Base-by-base conservation (phyloP, 441 rosid genomes). In the Viola pubescens region DNA sequence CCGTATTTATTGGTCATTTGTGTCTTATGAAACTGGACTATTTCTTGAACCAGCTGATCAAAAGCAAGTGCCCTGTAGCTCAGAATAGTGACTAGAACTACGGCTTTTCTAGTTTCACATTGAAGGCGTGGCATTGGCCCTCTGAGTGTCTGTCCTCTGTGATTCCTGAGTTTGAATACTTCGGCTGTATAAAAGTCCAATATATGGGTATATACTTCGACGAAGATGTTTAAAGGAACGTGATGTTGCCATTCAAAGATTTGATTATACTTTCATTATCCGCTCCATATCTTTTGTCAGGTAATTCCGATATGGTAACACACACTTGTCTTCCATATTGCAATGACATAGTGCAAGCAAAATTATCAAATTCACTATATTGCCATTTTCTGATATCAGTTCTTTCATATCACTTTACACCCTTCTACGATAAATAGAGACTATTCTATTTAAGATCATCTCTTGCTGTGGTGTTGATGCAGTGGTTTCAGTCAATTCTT, bases 21-120 rank as follows among this genome's bases (percentile, higher is more conserved):
- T 54, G 43, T 56, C 41, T 62, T 62, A 46, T 69, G 34, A 58
- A 67, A 58, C 43, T 14, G 12, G 56, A 12, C 11, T 63, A 63
- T 59, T 58, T 10, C 65, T 61, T 75, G 75, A 76, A 70, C 67
- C 85, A 84, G 94, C 73, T 84, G 68, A 77, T 77, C 54, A 84
- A 73, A 79, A 80, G 56, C 37, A 82, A 77, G 78, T 67, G 61
- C 63, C 74, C 69, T 59, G 60, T 75, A 14, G 46, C 80, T 76
- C 79, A 46, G 68, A 77, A 63, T 64, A 73, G 77, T 69, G 86
- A 80, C 73, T 84, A 82, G 74, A 58, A 37, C 13, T 54, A 16
- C 50, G 45, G 43, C 64, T 59, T 57, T 63, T 41, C 49, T 67
- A 47, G 63, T 46, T 16, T 40, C 56, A 51, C 54, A 12, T 61